phyloP scores from a whole-genome alignment of 2,329 filamentous ascomycete genomes.

The Botrytis aclada region DNA sequence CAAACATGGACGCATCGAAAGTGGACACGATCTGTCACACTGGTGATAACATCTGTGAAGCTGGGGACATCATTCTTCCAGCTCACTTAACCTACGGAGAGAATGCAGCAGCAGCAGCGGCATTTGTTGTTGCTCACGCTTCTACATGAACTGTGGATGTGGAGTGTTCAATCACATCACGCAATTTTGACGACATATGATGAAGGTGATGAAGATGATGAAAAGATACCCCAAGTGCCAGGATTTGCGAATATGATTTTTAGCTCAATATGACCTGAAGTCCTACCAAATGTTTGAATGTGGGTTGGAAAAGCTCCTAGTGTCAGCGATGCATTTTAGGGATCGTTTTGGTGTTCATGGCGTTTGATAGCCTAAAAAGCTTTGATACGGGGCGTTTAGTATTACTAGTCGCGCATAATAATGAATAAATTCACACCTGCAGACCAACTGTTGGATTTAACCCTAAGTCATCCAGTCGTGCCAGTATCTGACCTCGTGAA shows the following conservation, averaged over 20 bases:
- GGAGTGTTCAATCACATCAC: not conserved
- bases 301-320: not conserved
- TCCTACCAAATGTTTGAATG: not conserved
- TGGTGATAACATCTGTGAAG: conserved; percentile 51
- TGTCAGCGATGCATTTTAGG: not conserved
- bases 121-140: conserved; percentile 35
- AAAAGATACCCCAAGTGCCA: not conserved
- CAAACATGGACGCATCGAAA: conserved; percentile 31
- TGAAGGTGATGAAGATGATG: not conserved
- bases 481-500: not conserved
- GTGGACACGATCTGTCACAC: conserved; percentile 47
- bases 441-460: not conserved
- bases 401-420: not conserved
- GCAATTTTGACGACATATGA: conserved; percentile 8
- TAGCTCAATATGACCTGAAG: not conserved
- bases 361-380: not conserved
- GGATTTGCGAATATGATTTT: not conserved
- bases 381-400: not conserved
- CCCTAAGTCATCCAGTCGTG: not conserved
- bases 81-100: conserved; percentile 43
- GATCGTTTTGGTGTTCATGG: not conserved
- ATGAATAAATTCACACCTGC: not conserved
- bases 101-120: conserved; percentile 40
- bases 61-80: conserved; percentile 43
- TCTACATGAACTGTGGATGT: not conserved